Conservation (phyloP, 2,329 filamentous ascomycete species). For the Mariannaea elegans region DNA sequence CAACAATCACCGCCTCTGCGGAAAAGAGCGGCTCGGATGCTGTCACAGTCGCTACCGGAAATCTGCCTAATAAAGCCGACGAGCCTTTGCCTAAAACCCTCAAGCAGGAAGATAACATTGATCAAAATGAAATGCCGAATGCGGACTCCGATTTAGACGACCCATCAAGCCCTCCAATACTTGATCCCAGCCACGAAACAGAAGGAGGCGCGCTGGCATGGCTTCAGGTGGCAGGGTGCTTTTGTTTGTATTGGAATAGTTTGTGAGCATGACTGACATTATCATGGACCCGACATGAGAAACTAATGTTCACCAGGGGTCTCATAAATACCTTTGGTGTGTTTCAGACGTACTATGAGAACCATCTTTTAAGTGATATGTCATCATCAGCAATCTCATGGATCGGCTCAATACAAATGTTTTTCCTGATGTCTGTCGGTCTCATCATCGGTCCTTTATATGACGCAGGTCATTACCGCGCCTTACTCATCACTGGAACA, state of each 20-base stretch:
- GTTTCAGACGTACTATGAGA: slow-evolving; percentile 56
- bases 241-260: slow-evolving; percentile 17
- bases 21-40: slow-evolving; percentile 11
- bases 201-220: slow-evolving; percentile 10
- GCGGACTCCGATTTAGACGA: not conserved
- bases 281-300: not conserved
- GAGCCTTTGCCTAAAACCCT: not conserved
- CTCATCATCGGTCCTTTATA: slow-evolving; percentile 52
- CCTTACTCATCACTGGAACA: slow-evolving; percentile 47
- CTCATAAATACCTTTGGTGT: slow-evolving; percentile 56
- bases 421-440: slow-evolving; percentile 52
- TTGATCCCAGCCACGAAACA: not conserved
- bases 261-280: slow-evolving; percentile 1
- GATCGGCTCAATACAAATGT: slow-evolving; percentile 55
- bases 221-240: slow-evolving; percentile 20
- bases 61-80: not conserved
- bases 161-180: not conserved
- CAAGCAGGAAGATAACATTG: not conserved
- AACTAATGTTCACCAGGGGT: slow-evolving; percentile 29
- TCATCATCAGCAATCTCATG: slow-evolving; percentile 54
- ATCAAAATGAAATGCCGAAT: not conserved
- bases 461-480: slow-evolving; percentile 53
- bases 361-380: slow-evolving; percentile 41
- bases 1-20: not conserved
- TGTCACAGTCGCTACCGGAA: not conserved